Percentiles rank a stretch among this genome's conserved stretches.
Conservation (phyloP, 228 moss, liverwort and hornwort species). For the Sphagnum fallax region DNA sequence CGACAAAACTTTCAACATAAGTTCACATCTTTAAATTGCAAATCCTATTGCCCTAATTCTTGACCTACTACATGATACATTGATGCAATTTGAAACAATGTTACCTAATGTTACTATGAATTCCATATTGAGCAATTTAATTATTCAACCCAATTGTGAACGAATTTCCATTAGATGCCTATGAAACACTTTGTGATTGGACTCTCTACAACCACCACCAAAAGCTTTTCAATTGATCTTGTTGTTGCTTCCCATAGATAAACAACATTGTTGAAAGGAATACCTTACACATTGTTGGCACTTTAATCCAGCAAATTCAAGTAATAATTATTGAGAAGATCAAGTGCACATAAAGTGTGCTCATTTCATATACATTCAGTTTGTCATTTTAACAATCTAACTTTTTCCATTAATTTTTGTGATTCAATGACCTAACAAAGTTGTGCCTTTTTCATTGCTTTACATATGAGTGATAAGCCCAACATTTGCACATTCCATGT, state of each 20-base stretch:
- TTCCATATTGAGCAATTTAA: constrained; percentile 80
- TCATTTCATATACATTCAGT: constrained; percentile 1
- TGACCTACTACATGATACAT: neutral
- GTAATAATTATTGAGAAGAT: constrained; percentile 35
- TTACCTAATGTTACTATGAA: constrained; percentile 52
- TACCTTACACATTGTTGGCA: constrained; percentile 34
- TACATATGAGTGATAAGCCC: no score
- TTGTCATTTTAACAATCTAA: no score
- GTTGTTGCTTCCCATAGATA: constrained; percentile 55
- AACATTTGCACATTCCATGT: no score
- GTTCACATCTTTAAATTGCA: neutral
- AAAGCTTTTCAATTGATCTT: constrained; percentile 43
- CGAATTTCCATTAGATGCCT: constrained; percentile 80
- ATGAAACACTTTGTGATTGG: constrained; percentile 78
- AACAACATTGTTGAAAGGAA: constrained; percentile 37
- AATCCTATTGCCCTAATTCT: neutral
- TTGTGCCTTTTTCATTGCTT: no score
- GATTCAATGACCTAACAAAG: no score
- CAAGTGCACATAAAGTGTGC: constrained; percentile 46
- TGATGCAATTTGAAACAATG: neutral
- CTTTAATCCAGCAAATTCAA: constrained; percentile 48
- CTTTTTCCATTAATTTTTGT: no score
- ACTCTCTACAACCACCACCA: constrained; percentile 62
- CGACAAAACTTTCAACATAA: neutral
- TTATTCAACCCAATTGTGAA: constrained; percentile 80